Base-by-base conservation (phyloP, 495 filamentous ascomycete species). In the Podospora fimiseda region DNA sequence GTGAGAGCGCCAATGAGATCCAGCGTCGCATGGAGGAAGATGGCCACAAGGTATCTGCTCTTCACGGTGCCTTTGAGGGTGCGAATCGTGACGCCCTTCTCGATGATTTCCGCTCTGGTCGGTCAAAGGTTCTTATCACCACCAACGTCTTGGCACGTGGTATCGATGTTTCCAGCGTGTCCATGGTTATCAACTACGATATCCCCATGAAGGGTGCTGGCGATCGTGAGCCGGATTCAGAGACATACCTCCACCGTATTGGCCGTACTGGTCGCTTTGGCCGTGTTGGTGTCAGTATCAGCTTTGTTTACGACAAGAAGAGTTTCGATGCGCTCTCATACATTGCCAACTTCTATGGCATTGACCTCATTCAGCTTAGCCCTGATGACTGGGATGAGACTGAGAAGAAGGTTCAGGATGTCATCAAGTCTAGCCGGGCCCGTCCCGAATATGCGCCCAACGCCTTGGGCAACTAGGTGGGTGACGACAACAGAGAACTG, bases 161-260 rank as follows among this genome's bases (percentile, higher is more conserved):
- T 60, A 96, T 99, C 55, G 94, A 99, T 70, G 90, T 99, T 9
- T 89, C 90, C 24, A 90, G 90, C 16, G 94, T 97, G 2, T 94
- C 89, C 15, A 88, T 99, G 79, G 94, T 99, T 30, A 85, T 99
- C 71, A 99, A 99, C 74, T 99, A 97, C 69, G 85, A 85, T 60
- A 82, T 85, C 53, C 82, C 82, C 1, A 80, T 83, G 71, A 81
- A 80, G 57, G 75, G 74, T 7, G 49, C 60, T 16, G 69, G 69
- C 47, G 72, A 79, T 33, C 46, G 55, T 11, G 71, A 71, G 50
- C 82, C 90, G 2, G 93, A 99, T 61, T 79, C 79, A 20, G 89
- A 96, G 69, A 97, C 94, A 3, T 99, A 99, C 65, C 87, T 99
- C 38, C 93, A 99, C 78, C 88, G 93, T 68, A 97, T 97, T 64